Conservation (phyloP, 495 filamentous ascomycete species). For the Aspergillus bridgeri region DNA sequence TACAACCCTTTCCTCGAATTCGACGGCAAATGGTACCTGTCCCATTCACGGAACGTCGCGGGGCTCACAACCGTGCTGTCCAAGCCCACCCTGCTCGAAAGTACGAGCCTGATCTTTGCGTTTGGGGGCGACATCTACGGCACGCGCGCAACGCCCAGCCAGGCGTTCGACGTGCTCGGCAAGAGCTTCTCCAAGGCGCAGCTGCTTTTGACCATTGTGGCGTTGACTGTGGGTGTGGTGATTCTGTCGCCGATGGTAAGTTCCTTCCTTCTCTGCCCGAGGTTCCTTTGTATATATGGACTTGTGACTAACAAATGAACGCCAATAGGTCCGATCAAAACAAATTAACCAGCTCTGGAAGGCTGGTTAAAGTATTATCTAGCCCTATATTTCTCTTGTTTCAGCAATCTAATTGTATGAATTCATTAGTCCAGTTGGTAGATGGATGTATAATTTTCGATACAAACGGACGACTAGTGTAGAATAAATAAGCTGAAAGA, state of each 20-base stretch:
- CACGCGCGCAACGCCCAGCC: slow-evolving; percentile 77
- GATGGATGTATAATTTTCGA: not conserved
- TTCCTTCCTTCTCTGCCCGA: not conserved
- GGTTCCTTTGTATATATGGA: too few species aligned
- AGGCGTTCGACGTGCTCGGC: slow-evolving; percentile 85
- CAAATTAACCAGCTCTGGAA: slow-evolving; percentile 44
- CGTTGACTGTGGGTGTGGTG: slow-evolving; percentile 66
- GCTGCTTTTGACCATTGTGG: slow-evolving; percentile 77
- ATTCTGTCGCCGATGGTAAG: slow-evolving; percentile 84
- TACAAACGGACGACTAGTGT: not conserved
- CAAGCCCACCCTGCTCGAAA: slow-evolving; percentile 78
- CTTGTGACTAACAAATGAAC: not conserved
- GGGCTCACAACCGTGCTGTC: slow-evolving; percentile 72
- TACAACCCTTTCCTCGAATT: slow-evolving; percentile 78
- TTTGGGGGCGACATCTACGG: slow-evolving; percentile 87
- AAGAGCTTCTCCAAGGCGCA: slow-evolving; percentile 90
- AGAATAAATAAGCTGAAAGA: not conserved
- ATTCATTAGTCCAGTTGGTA: too few species aligned
- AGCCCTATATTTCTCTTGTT: not conserved
- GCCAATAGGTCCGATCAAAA: slow-evolving; percentile 36
- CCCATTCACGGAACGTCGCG: slow-evolving; percentile 77
- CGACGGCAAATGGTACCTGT: slow-evolving; percentile 75
- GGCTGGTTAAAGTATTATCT: not conserved
- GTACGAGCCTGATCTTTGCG: slow-evolving; percentile 86
- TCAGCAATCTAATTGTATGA: not conserved